Base-by-base conservation (phyloP, 805 yeast genomes). In the Diddensiella transvaalensis region DNA sequence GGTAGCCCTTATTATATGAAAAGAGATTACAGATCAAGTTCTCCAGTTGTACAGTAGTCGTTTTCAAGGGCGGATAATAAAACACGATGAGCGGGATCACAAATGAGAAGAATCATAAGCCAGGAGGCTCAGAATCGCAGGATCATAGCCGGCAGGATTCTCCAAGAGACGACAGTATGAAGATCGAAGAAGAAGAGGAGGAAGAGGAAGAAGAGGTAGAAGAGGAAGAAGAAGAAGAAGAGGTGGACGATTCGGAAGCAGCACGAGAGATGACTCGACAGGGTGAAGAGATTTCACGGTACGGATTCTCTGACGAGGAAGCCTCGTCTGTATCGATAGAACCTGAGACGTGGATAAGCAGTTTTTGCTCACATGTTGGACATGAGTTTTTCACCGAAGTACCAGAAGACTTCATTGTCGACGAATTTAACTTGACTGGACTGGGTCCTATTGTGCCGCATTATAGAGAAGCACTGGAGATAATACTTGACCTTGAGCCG, bases 401-500 rank as follows among this genome's bases (percentile, higher is more conserved):
- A 3, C 77, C 89, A 1, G 88, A 86, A 42, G 96, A 88, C 43
- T 93, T 89, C 66, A 87, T 93, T 52, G 97, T 90, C 60, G 99
- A 93, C 67, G 98, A 93, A 57, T 93, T 93, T 75, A 93, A 93
- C 64, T 75, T 93, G 60, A 90, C 98, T 1, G 97, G 98, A 1
- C 74, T 93, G 45, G 76, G 85, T 26, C 77, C 83, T 55, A 80
- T 86, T 50, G 96, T 93, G 6, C 96, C 97, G 3, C 87, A 83
- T 63, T 93, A 90, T 66, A 73, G 91, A 60, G 96, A 89, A 62
- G 96, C 98, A 1, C 70, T 91, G 53, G 96, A 91, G 67, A 77
- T 91, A 58, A 87, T 93, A 51, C 72, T 91, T 54, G 99, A 91
- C 66, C 77, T 88, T 54, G 97, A 86, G 62, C 82, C 80, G 36